These are phyloP conservation scores for Selaginella moellendorffii DNA, from an alignment of 75 land plant species.

Conservation along the genomic window DNA sequence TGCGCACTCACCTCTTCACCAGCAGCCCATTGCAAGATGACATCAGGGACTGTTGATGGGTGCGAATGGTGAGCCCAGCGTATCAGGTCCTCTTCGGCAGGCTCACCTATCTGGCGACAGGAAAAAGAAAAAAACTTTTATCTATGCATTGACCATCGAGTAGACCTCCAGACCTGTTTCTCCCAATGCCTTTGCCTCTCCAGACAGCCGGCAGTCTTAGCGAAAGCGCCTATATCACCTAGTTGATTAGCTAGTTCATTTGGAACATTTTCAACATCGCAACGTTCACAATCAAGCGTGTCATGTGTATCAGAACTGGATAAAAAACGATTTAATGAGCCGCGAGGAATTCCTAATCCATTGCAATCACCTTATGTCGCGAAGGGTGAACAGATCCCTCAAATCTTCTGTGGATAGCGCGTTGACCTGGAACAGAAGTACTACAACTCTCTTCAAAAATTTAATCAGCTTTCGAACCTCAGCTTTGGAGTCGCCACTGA, in stretches of 20 bases:
- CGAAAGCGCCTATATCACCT: slow-evolving; percentile 80
- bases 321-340: not conserved
- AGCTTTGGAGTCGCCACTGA: slow-evolving; percentile 38
- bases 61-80: slow-evolving; percentile 82
- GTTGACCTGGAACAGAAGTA: slow-evolving; percentile 46
- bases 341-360: too few species aligned
- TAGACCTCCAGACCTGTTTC: slow-evolving; percentile 91
- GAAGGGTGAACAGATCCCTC: slow-evolving; percentile 68
- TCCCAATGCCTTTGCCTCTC: slow-evolving; percentile 49
- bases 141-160: not conserved
- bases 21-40: slow-evolving; percentile 65
- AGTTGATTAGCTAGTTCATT: not conserved
- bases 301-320: slow-evolving; percentile 87
- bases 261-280: slow-evolving; percentile 11
- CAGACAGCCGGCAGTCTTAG: slow-evolving; percentile 67
- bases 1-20: slow-evolving; percentile 59
- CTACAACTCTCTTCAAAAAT: too few species aligned
- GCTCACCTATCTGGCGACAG: slow-evolving; percentile 50
- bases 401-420: slow-evolving; percentile 74
- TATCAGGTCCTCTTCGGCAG: slow-evolving; percentile 73
- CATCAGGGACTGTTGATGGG: slow-evolving; percentile 69
- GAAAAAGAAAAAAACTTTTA: not conserved
- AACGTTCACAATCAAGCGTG: slow-evolving; percentile 70
- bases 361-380: slow-evolving; percentile 60
- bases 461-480: too few species aligned